These are phyloP conservation scores for Sphaerostilbella broomeana DNA, from an alignment of 2,329 filamentous ascomycete genomes.

Conservation along the genomic window DNA sequence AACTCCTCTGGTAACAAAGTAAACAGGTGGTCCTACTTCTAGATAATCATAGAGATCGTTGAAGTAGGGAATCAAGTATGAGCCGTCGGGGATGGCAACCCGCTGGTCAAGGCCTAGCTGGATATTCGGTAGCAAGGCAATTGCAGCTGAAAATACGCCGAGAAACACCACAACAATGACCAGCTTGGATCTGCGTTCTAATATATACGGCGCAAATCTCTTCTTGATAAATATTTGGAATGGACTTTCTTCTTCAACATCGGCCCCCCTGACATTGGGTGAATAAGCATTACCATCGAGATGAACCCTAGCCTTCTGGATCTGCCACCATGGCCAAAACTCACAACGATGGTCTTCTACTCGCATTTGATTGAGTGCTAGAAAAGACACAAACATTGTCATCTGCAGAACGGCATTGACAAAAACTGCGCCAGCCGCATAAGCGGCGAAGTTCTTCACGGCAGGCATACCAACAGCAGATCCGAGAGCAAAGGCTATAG, in stretches of 20 bases:
- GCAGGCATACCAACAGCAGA: constrained; percentile 97
- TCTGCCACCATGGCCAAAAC: constrained; percentile 81
- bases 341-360: constrained; percentile 86
- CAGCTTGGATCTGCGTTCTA: constrained; percentile 75
- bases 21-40: constrained; percentile 85
- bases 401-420: constrained; percentile 97
- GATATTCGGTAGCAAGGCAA: constrained; percentile 79
- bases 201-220: constrained; percentile 73
- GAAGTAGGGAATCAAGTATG: constrained; percentile 93
- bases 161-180: constrained; percentile 74
- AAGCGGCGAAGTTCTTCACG: constrained; percentile 93
- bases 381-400: constrained; percentile 91
- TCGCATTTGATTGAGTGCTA: constrained; percentile 83
- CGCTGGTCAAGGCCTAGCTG: constrained; percentile 88
- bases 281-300: constrained; percentile 54
- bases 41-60: constrained; percentile 93
- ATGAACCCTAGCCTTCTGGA: constrained; percentile 66
- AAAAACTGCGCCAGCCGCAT: constrained; percentile 90
- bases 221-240: constrained; percentile 87
- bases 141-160: constrained; percentile 75
- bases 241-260: constrained; percentile 73
- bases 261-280: constrained; percentile 54
- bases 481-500: constrained; percentile 84
- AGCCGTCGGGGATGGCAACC: constrained; percentile 87
- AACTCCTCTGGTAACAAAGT: constrained; percentile 81